Percentiles rank a stretch among this genome's conserved stretches.
Conservation (phyloP, 805 yeast species). For the Citeromyces nyonsensis region DNA sequence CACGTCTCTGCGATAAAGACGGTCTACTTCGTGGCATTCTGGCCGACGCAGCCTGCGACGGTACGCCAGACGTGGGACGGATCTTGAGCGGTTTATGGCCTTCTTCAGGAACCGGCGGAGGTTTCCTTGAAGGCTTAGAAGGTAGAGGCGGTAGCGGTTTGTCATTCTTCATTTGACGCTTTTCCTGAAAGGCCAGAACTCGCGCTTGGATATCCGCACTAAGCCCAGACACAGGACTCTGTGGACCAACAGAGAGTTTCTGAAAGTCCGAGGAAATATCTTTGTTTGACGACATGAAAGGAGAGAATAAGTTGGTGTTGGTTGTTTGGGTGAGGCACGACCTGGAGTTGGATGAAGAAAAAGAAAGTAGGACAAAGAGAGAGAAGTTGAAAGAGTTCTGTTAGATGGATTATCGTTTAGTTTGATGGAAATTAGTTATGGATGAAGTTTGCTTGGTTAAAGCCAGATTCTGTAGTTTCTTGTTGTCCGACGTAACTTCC, state of each 20-base stretch:
- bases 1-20: conserved; percentile 35
- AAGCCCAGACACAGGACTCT: neutral
- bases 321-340: too few relatives aligned
- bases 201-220: conserved; percentile 27
- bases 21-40: conserved; percentile 3
- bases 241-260: neutral
- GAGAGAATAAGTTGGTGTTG: too few relatives aligned
- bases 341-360: too few relatives aligned
- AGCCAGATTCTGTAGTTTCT: too few relatives aligned
- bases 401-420: too few relatives aligned
- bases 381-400: too few relatives aligned
- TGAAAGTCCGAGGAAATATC: neutral
- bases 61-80: conserved; percentile 1
- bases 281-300: too few relatives aligned
- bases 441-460: too few relatives aligned
- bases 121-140: conserved; percentile 5
- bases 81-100: conserved; percentile 1
- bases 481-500: too few relatives aligned
- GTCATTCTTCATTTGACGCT: conserved; percentile 29
- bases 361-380: too few relatives aligned
- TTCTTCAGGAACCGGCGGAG: conserved; percentile 4
- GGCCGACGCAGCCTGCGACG: conserved; percentile 3
- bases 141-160: conserved; percentile 25
- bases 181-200: conserved; percentile 74
- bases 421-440: too few relatives aligned